Percentiles rank a stretch among this genome's conserved stretches.
Evolutionary conservation across 1,139 yeast species (phyloP).

Genomic region (Spencermartinsiella ligniputridi): DNA sequence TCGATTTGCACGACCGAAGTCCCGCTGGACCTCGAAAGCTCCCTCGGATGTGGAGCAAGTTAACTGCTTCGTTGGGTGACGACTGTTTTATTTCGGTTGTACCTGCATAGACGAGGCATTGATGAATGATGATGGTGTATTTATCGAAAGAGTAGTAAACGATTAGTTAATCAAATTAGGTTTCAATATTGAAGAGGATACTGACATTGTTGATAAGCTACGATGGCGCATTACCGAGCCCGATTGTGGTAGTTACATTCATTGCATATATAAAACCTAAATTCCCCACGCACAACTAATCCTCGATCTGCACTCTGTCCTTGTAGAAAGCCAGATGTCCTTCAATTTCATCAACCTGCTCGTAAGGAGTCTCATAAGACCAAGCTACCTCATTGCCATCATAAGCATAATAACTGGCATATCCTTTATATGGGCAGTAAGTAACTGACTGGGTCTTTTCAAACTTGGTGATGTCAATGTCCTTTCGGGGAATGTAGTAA

Average conservation of each 20-base stretch:
- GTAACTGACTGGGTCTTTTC: conserved; percentile 11
- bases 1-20: conserved; percentile 4
- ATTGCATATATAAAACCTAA: no score
- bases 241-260: no score
- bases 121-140: no score
- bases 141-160: no score
- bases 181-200: no score
- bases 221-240: no score
- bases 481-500: conserved; percentile 11
- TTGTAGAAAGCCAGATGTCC: conserved; percentile 13
- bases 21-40: neutral
- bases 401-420: conserved; percentile 13
- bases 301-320: conserved; percentile 6
- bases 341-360: conserved; percentile 9
- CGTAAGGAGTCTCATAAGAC: conserved; percentile 16
- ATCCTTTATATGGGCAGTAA: conserved; percentile 17
- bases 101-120: conserved; percentile 4
- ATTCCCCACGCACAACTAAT: no score
- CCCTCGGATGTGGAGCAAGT: neutral
- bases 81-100: conserved; percentile 3
- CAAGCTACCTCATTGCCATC: conserved; percentile 16
- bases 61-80: neutral
- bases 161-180: no score
- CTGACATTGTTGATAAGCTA: no score
- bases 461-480: conserved; percentile 11